Conservation (phyloP, 495 filamentous ascomycete species). For the Hypoxylon intermedium region DNA sequence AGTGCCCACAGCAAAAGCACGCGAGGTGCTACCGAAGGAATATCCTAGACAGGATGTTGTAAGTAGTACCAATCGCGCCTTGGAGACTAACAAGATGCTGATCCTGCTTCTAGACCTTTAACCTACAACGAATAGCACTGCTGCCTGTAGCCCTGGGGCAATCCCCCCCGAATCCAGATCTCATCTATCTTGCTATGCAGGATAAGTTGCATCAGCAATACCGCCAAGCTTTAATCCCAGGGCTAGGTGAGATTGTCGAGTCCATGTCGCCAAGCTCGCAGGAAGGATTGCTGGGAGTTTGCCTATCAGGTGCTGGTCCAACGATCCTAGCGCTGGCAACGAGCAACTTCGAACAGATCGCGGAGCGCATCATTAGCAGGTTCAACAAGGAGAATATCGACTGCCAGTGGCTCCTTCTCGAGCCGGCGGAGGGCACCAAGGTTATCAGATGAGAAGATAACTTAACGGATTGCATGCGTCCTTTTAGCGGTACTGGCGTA, state of each 20-base stretch:
- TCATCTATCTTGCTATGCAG: conserved; percentile 96
- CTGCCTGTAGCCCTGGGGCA: conserved; percentile 84
- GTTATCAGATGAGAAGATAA: conserved; percentile 48
- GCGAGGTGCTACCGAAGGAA: conserved; percentile 76
- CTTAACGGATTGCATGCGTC: not conserved
- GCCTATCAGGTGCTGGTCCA: conserved; percentile 90
- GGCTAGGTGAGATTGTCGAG: conserved; percentile 86
- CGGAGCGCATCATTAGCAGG: conserved; percentile 70
- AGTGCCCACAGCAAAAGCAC: conserved; percentile 85
- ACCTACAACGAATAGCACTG: conserved; percentile 87
- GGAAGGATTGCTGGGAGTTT: conserved; percentile 88
- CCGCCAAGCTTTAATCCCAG: conserved; percentile 85
- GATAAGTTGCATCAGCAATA: conserved; percentile 97
- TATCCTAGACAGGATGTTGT: conserved; percentile 84
- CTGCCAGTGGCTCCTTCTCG: conserved; percentile 85
- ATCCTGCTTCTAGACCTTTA: conserved; percentile 71
- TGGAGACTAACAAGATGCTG: not conserved
- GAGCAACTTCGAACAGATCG: conserved; percentile 83
- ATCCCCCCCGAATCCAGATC: conserved; percentile 87
- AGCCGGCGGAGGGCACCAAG: conserved; percentile 84
- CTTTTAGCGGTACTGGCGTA: no score
- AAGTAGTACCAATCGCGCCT: conserved; percentile 40
- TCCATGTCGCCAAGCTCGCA: conserved; percentile 83
- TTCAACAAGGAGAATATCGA: conserved; percentile 74
- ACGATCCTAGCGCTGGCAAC: conserved; percentile 94